Evolutionary conservation across 1,284 basidiomycete genomes (phyloP), one percentile per base, ranked within the genome.

Genomic region (Abortiporus biennis): DNA sequence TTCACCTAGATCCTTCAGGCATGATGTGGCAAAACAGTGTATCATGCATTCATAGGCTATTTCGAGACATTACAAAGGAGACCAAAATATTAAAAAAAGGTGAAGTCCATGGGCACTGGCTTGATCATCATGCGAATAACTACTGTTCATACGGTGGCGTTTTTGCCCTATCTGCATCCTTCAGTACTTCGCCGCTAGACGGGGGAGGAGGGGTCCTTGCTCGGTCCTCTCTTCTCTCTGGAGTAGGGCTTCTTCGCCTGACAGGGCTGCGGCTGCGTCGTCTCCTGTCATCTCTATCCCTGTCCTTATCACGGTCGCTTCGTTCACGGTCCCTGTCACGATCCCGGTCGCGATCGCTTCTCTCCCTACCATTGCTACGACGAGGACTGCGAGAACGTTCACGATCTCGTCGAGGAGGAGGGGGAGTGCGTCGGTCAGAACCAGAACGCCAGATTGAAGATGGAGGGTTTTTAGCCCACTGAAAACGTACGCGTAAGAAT

Each of bases 381-480:
- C 60, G 62, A 21, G 64, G 65, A 50, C 65, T 64, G 36, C 65
- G 65, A 45, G 66, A 66, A 41, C 66, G 59, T 15, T 62, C 62
- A 38, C 65, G 57, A 48, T 63, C 67, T 53, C 67, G 73, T 45
- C 69, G n/a, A n/a, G n/a, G 69, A 21, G 72, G 72, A 47, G 74
- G 72, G 15, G 76, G 69, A 30, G 72, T 67, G 45, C 75, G 75
- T 48, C 79, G 67, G 43, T 90, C n/a, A n/a, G n/a, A n/a, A n/a
- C n/a, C 86, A 53, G 82, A 83, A 47, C 89, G 82, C 89, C 89
- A 92, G 22, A 88, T 82, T 9, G 86, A 79, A 32, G 86, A 90
- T 3, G 89, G 89, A 35, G 90, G 89, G 54, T 87, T 88, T 63
- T 92, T 92, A 43, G 90, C 90, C 90, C 90, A 93, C 85, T 93